These are phyloP conservation scores for Terana coerulea DNA, from an alignment of 768 basidiomycete species.

Conservation along the genomic window DNA sequence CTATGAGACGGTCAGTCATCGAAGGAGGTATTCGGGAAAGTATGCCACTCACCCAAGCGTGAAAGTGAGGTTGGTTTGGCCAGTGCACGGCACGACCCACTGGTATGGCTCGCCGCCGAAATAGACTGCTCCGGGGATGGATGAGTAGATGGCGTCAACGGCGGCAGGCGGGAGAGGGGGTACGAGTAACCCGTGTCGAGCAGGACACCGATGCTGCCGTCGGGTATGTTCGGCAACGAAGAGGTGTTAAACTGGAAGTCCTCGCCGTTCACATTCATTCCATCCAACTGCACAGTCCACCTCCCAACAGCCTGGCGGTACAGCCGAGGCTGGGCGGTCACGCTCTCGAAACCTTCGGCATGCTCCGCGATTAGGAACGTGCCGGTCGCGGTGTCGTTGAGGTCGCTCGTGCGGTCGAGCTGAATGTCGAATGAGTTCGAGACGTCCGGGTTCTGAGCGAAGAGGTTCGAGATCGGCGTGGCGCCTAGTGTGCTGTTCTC, in stretches of 20 bases:
- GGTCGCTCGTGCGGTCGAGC: constrained; percentile 21
- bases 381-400: constrained; percentile 18
- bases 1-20: background rate
- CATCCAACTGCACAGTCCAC: constrained; percentile 29
- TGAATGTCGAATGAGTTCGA: constrained; percentile 23
- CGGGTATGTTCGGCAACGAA: constrained; percentile 12
- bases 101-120: constrained; percentile 2
- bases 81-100: constrained; percentile 27
- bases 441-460: constrained; percentile 16
- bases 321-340: constrained; percentile 20
- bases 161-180: constrained; percentile 22
- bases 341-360: constrained; percentile 12
- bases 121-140: constrained; percentile 26
- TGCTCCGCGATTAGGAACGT: constrained; percentile 23
- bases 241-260: constrained; percentile 41
- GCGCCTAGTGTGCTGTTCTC: constrained; percentile 16
- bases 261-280: constrained; percentile 47
- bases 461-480: constrained; percentile 23
- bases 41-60: constrained; percentile 23
- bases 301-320: constrained; percentile 38
- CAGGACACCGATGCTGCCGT: constrained; percentile 20
- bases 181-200: constrained; percentile 27
- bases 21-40: background rate
- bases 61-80: constrained; percentile 25
- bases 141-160: constrained; percentile 27